phyloP scores from a whole-genome alignment of 306 rosid genomes.

The Begonia loranthoides region DNA sequence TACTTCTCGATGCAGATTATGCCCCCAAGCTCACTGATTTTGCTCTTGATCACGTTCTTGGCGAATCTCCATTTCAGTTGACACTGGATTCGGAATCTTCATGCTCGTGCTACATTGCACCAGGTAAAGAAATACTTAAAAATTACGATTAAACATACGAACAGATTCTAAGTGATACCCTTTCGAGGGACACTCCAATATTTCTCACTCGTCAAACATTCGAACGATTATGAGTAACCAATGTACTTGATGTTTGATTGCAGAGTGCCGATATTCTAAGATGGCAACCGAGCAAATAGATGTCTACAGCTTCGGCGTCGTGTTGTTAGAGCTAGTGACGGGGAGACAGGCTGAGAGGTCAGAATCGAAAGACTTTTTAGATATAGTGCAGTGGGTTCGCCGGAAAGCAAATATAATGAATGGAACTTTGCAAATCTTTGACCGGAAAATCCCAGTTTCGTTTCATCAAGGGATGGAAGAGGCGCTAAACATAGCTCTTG shows the following conservation, averaged over 20 bases:
- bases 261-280: conserved; percentile 71
- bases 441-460: conserved; percentile 33
- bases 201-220: too few relatives aligned
- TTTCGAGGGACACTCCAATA: too few relatives aligned
- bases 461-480: conserved; percentile 45
- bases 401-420: conserved; percentile 79
- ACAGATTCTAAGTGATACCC: too few relatives aligned
- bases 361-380: conserved; percentile 40
- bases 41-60: conserved; percentile 64
- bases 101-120: conserved; percentile 72
- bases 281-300: conserved; percentile 68
- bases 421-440: conserved; percentile 66
- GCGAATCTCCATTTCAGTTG: conserved; percentile 73
- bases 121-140: conserved; percentile 35
- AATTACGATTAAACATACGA: too few relatives aligned
- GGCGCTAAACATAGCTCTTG: conserved; percentile 68
- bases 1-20: conserved; percentile 63
- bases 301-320: conserved; percentile 84
- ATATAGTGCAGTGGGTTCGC: conserved; percentile 86
- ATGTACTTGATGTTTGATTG: conserved; percentile 11
- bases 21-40: conserved; percentile 88
- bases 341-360: conserved; percentile 65
- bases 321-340: conserved; percentile 69
- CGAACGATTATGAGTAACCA: too few relatives aligned
- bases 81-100: conserved; percentile 62